Conservation (phyloP, 352 stramenopile genomes). For the Pythium brachiatum region DNA sequence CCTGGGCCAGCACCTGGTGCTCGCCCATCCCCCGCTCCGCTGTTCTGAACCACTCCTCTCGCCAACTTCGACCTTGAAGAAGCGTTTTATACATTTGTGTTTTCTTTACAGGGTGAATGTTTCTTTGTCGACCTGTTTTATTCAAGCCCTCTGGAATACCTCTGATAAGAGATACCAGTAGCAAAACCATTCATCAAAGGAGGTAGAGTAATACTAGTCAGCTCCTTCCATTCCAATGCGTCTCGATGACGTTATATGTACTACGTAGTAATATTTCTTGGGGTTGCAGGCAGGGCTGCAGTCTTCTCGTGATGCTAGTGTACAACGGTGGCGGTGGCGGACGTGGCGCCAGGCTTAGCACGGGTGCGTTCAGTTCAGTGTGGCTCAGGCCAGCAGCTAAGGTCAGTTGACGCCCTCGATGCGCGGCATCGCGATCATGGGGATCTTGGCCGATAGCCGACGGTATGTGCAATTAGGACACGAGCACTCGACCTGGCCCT, state of each 20-base stretch:
- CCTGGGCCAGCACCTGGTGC: background rate
- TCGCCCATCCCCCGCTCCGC: background rate
- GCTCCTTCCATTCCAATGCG: no score
- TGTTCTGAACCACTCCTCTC: constrained; percentile 14
- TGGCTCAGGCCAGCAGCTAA: background rate
- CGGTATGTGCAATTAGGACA: no score
- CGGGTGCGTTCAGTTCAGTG: background rate
- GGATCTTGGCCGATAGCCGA: constrained; percentile 14
- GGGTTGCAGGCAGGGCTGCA: no score
- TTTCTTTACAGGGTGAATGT: no score
- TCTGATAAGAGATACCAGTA: background rate
- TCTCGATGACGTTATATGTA: background rate
- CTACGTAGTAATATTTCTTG: background rate
- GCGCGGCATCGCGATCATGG: constrained; percentile 5
- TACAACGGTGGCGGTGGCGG: no score
- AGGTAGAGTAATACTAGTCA: constrained; percentile 8
- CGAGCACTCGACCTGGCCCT: constrained; percentile 22
- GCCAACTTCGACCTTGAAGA: constrained; percentile 33
- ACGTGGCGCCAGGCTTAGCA: background rate
- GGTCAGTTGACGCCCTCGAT: constrained; percentile 18
- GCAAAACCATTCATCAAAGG: constrained; percentile 18
- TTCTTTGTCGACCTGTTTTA: constrained; percentile 5
- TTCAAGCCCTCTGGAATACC: constrained; percentile 1
- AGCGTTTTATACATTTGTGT: constrained; percentile 18
- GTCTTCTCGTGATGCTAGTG: no score